phyloP scores from a whole-genome alignment of 768 basidiomycete species.

The Leccinum ochraceum region DNA sequence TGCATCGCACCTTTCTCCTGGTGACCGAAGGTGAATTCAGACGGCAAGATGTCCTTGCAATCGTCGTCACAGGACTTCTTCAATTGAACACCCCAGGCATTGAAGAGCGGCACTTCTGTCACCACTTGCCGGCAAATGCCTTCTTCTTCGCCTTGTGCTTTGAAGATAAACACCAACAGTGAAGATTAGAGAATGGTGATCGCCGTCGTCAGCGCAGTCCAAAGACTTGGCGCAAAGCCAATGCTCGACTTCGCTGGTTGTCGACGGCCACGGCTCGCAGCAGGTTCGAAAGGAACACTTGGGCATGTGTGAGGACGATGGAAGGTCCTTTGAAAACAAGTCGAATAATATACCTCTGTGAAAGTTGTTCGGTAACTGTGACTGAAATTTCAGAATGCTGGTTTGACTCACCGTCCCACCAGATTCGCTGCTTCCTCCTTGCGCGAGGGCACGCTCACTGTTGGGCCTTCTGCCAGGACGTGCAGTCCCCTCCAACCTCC shows the following conservation, averaged over 20 bases:
- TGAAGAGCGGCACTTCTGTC: neutral
- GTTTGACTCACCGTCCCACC: neutral
- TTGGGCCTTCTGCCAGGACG: neutral
- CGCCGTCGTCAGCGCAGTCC: neutral
- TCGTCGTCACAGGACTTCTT: neutral
- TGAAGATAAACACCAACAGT: neutral
- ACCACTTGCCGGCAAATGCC: too few relatives aligned
- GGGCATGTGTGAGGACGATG: neutral
- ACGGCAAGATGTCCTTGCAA: neutral
- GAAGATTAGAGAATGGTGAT: neutral
- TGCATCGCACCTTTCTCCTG: neutral
- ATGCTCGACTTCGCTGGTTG: neutral
- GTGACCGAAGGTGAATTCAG: neutral
- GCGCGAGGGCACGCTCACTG: neutral
- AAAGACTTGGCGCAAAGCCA: neutral
- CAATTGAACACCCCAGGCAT: neutral
- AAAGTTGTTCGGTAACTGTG: too few relatives aligned
- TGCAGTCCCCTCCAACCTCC: neutral
- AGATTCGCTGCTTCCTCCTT: neutral
- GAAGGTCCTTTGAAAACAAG: neutral
- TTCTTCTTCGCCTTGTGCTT: too few relatives aligned
- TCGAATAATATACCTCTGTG: neutral
- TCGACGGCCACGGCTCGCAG: neutral
- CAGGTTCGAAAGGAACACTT: neutral
- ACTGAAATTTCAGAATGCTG: too few relatives aligned